Conservation (phyloP, 2,329 filamentous ascomycete genomes). For the Sporothrix curviconia region DNA sequence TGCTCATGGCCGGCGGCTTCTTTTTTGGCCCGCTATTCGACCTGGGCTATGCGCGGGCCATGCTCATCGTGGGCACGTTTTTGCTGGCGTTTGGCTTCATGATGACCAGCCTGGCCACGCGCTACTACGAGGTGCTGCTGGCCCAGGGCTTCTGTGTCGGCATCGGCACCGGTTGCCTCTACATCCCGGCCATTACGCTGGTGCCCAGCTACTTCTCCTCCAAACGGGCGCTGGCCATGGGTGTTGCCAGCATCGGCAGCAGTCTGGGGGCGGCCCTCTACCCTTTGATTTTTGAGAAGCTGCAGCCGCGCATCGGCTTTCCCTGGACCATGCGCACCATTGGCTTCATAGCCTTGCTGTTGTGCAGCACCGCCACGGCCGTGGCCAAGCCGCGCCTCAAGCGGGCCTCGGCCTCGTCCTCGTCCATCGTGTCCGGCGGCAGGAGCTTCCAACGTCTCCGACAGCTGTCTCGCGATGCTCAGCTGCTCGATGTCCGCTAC, state of each 20-base stretch:
- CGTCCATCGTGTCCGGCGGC: too few species aligned
- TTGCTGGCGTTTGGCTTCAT: slow-evolving; percentile 42
- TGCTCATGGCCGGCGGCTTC: slow-evolving; percentile 35
- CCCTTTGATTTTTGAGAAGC: slow-evolving; percentile 11
- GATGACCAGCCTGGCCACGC: slow-evolving; percentile 35
- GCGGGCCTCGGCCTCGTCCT: not conserved
- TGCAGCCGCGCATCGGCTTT: slow-evolving; percentile 11
- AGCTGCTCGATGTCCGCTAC: slow-evolving; percentile 1
- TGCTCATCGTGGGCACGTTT: slow-evolving; percentile 30
- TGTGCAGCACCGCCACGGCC: not conserved
- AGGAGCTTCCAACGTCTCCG: not conserved
- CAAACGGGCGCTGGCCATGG: slow-evolving; percentile 54
- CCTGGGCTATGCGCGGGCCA: slow-evolving; percentile 32
- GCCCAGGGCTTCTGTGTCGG: slow-evolving; percentile 52
- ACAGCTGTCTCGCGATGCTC: slow-evolving; percentile 1
- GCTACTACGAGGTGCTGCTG: slow-evolving; percentile 44
- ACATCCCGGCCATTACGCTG: slow-evolving; percentile 47
- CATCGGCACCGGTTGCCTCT: slow-evolving; percentile 48
- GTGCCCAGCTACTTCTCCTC: slow-evolving; percentile 54
- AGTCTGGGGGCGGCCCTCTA: slow-evolving; percentile 43
- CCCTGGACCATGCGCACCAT: slow-evolving; percentile 15
- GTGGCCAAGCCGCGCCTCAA: not conserved
- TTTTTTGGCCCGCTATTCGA: slow-evolving; percentile 38
- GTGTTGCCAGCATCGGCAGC: slow-evolving; percentile 52
- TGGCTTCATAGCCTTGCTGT: slow-evolving; percentile 12